A percentile compares a stretch with the other conserved stretches of the same genome.
Conservation (phyloP, 805 yeast species). For the Jamesozyma spencerorum region DNA sequence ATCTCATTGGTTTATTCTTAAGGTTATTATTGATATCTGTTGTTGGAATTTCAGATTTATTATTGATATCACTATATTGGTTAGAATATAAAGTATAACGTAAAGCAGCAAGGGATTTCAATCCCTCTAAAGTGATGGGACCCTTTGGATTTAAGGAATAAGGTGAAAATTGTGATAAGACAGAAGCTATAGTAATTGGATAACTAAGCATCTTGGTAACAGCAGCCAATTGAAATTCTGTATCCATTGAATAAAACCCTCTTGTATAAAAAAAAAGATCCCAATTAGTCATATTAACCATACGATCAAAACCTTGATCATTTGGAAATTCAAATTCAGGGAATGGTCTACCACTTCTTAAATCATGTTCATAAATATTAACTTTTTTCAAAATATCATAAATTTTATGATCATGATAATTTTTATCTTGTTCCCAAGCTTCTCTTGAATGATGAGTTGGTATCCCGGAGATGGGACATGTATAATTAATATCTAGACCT, state of each 20-base stretch:
- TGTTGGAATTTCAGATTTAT: background rate
- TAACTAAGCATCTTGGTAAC: constrained; percentile 90
- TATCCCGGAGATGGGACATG: constrained; percentile 90
- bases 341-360: constrained; percentile 86
- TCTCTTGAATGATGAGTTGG: constrained; percentile 89
- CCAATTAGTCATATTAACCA: constrained; percentile 77
- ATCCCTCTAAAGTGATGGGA: constrained; percentile 82
- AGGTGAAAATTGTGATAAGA: constrained; percentile 79
- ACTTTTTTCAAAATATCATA: constrained; percentile 76
- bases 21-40: background rate
- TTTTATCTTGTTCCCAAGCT: constrained; percentile 77
- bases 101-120: constrained; percentile 86
- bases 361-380: constrained; percentile 88
- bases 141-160: constrained; percentile 75
- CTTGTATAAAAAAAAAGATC: constrained; percentile 89
- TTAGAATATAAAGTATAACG: constrained; percentile 71
- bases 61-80: background rate
- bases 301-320: constrained; percentile 62
- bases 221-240: constrained; percentile 91
- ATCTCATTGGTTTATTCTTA: constrained; percentile 80
- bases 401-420: constrained; percentile 56
- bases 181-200: constrained; percentile 80
- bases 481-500: constrained; percentile 63
- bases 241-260: constrained; percentile 90
- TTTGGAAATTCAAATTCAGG: constrained; percentile 94